Base-by-base conservation (phyloP, 176 grass and related monocot genomes). In the Triticum timopheevii region DNA sequence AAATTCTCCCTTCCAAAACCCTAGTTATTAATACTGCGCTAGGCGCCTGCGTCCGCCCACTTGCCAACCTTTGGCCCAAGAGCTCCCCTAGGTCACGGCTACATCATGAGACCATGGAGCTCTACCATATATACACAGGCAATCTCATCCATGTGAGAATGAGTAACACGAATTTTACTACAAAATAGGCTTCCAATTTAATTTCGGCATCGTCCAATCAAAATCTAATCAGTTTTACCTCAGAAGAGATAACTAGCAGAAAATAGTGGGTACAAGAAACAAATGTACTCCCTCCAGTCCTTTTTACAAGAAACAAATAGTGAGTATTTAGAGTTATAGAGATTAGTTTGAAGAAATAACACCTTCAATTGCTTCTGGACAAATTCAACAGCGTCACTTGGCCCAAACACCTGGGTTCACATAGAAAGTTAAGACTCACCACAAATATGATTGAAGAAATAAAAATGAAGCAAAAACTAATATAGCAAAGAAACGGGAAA, bases 381-480 rank as follows among this genome's bases (percentile, higher is more conserved):
- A 84, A 96, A 98, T 79, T 98, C 93, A 79, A 92, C 93, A 89
- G 96, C 96, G 82, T 98, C 92, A 85, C 90, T 86, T 84, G 96
- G 84, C 73, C 93, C 96, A 88, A 96, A 96, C 81, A 98, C 96
- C 96, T 98, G 76, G 34, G 12, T 24, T 68, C 12, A 69, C 22
- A 69, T 36, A 56, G 36, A 62, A 61, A 25, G 52, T 75, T 47
- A 90, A 54, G 17, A 54, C 23, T 67, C 36, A 3, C 10, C 16
- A 76, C 69, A 76, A 64, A 69, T 40, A 75, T 66, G 9, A 61
- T 19, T 28, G 31, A 67, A 68, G 44, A 13, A 81, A 3, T 28
- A 13, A 12, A 49, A 61, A 33, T 27, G 73, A 88, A 10, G 24
- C 78, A 35, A 65, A 13, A 85, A 83, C 1, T 34, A 36, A 64